These are phyloP conservation scores for Fusarium sulawesiense DNA, from an alignment of 2,329 filamentous ascomycete genomes.

Conservation along the genomic window DNA sequence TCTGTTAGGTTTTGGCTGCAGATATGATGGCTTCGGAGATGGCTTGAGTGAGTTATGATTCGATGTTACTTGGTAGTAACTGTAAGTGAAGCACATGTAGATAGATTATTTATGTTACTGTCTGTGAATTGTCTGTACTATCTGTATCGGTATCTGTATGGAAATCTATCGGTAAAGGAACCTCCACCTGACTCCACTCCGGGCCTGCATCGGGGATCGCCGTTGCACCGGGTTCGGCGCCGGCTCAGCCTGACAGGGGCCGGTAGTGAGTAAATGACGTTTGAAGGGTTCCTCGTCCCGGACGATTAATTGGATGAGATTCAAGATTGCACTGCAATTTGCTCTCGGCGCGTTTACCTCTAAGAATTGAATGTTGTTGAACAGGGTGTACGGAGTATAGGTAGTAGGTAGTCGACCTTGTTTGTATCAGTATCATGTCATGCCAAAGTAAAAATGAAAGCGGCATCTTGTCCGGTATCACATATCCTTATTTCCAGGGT, in stretches of 20 bases:
- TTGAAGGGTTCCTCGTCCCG: constrained; percentile 11
- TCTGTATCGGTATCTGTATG: neutral
- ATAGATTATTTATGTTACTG: neutral
- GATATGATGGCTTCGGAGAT: constrained; percentile 38
- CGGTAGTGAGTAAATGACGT: constrained; percentile 16
- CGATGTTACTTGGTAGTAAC: neutral
- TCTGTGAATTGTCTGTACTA: neutral
- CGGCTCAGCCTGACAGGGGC: constrained; percentile 44
- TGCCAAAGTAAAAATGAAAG: constrained; percentile 5
- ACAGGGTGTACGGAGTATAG: constrained; percentile 3
- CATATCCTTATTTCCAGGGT: constrained; percentile 8
- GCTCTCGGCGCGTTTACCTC: constrained; percentile 4
- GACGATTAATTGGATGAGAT: constrained; percentile 4
- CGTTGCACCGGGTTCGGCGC: constrained; percentile 34
- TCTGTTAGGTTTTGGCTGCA: constrained; percentile 8
- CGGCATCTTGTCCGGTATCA: constrained; percentile 23
- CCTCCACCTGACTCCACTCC: constrained; percentile 1
- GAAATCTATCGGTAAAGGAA: neutral
- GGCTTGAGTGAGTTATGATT: neutral
- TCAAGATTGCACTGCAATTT: neutral
- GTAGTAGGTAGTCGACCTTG: neutral
- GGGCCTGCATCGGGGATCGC: constrained; percentile 43
- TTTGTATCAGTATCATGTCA: neutral
- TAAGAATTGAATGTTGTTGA: constrained; percentile 2
- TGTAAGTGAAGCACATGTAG: neutral